phyloP scores from a whole-genome alignment of 805 yeast genomes.

The Kazachstania taianensis region DNA sequence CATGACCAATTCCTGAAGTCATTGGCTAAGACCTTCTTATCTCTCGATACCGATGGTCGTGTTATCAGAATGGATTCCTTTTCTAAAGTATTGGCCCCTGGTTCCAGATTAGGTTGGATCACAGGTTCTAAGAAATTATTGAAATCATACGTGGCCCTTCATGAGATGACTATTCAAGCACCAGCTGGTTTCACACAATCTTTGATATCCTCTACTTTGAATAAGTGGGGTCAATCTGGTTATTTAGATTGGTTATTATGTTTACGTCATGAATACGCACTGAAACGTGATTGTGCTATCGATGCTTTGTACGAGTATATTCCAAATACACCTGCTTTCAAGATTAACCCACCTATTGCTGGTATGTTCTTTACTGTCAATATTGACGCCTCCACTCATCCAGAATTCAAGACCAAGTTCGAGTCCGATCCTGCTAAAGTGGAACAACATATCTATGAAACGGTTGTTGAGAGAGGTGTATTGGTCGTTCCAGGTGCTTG shows the following conservation, averaged over 20 bases:
- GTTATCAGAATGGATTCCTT: slow-evolving; percentile 83
- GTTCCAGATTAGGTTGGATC: slow-evolving; percentile 82
- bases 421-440: slow-evolving; percentile 52
- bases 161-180: slow-evolving; percentile 73
- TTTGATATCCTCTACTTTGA: slow-evolving; percentile 56
- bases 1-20: slow-evolving; percentile 61
- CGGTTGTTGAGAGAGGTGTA: slow-evolving; percentile 48
- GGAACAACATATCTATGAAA: slow-evolving; percentile 54
- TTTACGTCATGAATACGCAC: slow-evolving; percentile 72
- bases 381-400: slow-evolving; percentile 73
- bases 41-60: slow-evolving; percentile 77
- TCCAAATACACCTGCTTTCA: slow-evolving; percentile 24
- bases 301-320: slow-evolving; percentile 57
- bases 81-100: slow-evolving; percentile 89
- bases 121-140: slow-evolving; percentile 57
- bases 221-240: slow-evolving; percentile 85
- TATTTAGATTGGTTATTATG: slow-evolving; percentile 85
- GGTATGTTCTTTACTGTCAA: slow-evolving; percentile 79
- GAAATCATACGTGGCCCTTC: slow-evolving; percentile 58
- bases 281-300: slow-evolving; percentile 78
- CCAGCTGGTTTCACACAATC: slow-evolving; percentile 77
- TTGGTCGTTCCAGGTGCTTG: slow-evolving; percentile 77
- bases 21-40: slow-evolving; percentile 65
- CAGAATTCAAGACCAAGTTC: slow-evolving; percentile 51
- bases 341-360: slow-evolving; percentile 56